Evolutionary conservation across 768 basidiomycete species (phyloP).

Genomic region (Psilocybe tampanensis): DNA sequence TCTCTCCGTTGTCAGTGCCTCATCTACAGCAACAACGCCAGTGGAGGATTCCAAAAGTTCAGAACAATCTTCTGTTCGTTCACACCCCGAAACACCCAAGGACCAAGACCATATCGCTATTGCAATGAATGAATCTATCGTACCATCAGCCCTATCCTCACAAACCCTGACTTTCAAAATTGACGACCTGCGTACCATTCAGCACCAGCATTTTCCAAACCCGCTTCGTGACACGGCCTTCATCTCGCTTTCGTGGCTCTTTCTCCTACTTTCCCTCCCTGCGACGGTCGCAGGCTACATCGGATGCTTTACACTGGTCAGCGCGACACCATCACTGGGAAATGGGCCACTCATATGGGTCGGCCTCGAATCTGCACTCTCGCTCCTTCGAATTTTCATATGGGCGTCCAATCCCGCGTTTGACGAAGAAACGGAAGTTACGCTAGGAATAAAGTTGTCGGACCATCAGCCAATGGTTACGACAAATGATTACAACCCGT

Average conservation of each 20-base stretch:
- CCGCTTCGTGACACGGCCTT: background rate
- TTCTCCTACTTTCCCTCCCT: background rate
- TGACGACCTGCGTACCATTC: background rate
- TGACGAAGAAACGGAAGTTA: slow-evolving; percentile 1
- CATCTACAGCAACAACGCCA: background rate
- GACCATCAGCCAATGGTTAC: background rate
- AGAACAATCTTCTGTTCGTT: no score
- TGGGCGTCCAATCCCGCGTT: slow-evolving; percentile 15
- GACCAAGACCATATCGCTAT: background rate
- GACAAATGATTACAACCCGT: background rate
- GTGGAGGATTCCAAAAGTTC: no score
- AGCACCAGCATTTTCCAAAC: background rate
- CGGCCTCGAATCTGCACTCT: slow-evolving; percentile 11
- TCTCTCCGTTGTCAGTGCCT: background rate
- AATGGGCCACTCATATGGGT: slow-evolving; percentile 13
- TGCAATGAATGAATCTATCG: no score
- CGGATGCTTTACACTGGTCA: slow-evolving; percentile 12
- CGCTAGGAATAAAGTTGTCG: background rate
- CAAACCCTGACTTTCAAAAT: background rate
- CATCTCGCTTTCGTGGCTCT: background rate
- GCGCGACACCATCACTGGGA: background rate
- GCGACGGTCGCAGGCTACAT: slow-evolving; percentile 11
- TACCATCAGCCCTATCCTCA: background rate
- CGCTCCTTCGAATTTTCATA: slow-evolving; percentile 11
- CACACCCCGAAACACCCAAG: no score